Base-by-base conservation (phyloP, 2,329 filamentous ascomycete genomes). In the Madurella mycetomatis region DNA sequence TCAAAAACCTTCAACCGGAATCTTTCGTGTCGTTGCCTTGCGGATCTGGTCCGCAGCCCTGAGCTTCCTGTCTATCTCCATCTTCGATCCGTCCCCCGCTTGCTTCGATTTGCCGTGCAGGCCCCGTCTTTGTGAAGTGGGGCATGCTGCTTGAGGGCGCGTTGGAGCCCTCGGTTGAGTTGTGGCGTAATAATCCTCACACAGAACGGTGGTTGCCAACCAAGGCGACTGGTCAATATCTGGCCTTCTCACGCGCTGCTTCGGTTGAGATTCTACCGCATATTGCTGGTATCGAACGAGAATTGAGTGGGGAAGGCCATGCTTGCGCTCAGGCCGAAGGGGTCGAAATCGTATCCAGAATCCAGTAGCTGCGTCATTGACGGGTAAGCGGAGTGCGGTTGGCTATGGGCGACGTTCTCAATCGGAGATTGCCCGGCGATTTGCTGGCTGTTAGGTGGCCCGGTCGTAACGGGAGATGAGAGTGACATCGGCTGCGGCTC, bases 231-330 rank as follows among this genome's bases (percentile, higher is more conserved):
- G 4, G 9, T 37, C 9, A 37, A 37, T 9, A 37, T 4, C 9
- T 15, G 34, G 9, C 34, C 11, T 37, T 32, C n/a, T 47, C 30
- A 30, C 31, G 16, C 7, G 9, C 34, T 9, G 34, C 2, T 11
- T 3, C 2, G 13, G 9, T 15, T 4, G 34, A 3, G 4, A 8
- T 46, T 40, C 45, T 60, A 76, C 61, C 74, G 68, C 69, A 75
- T 79, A 62, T 80, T 82, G 67, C 78, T 76, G 47, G 81, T 82
- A 58, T 86, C 83, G 67, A 90, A 90, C 49, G 84, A 83, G 70
- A 92, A 94, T 53, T 89, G 87, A 1, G 87, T 88, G 11, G 91
- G 91, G 65, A 96, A 96, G 61, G 92, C 89, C 92, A 96, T 96
- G 73, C 90, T 95, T 37, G 92, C 92, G 55, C 88, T 92, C 49